Evolutionary conservation across 1,284 basidiomycete genomes (phyloP), one percentile per base, ranked within the genome.

Genomic region (Heterobasidion parviporum): DNA sequence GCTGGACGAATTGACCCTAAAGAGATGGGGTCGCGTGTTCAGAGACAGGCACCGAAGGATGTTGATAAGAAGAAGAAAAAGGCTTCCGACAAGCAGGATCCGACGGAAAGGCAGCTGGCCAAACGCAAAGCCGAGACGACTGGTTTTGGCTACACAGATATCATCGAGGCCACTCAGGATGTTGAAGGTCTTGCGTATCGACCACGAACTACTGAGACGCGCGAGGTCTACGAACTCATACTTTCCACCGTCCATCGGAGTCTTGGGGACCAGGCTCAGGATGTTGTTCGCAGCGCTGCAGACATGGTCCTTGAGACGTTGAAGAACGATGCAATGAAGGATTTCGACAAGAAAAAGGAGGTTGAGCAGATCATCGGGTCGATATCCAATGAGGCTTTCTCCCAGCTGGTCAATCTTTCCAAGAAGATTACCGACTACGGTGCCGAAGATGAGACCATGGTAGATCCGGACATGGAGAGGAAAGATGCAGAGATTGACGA

Each of bases 341-440:
- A 99, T 70, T 93, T 98, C 65, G 97, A 99, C 79, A 96, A 96
- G 80, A 97, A 98, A 73, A 92, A 87, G 72, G 94, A 98, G 66
- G 83, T 96, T 34, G 89, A 98, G 70, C 84, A 85, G 12, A 81
- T 98, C 52, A 68, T 96, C 3, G 84, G 91, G 0, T 60, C 79
- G 0, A 68, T 97, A 10, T 72, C 81, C 10, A 84, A 81, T 64
- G 95, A 98, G 60, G 68, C 74, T 3, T 99, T 98, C 69, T 82
- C 87, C 14, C 91, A 95, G 70, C 79, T 99, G 50, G 77, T 98
- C 61, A 89, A 80, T 64, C 76, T 99, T 49, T 83, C 87, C 54
- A 98, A 98, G 76, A 98, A 98, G 78, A 88, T 99, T 53, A 98
- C 95, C 2, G 97, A 99, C 70, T 99, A 95, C 60, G 87, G 87